Evolutionary conservation across 352 stramenopile genomes (phyloP), one percentile per base, ranked within the genome.

Genomic region (Globisporangium yorkense): DNA sequence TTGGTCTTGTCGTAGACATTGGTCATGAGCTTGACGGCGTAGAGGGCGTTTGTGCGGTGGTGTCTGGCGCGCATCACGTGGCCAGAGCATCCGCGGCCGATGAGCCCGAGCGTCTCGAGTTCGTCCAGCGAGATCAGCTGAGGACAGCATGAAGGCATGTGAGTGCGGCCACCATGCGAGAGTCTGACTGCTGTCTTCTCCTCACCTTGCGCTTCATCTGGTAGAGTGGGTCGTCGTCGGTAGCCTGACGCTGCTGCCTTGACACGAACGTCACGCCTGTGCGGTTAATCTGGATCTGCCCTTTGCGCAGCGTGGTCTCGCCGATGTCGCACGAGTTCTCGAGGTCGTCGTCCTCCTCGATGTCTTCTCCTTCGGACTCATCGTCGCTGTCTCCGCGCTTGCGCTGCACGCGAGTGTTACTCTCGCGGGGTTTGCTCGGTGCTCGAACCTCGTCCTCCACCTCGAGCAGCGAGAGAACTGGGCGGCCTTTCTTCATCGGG

Each of bases 1-100:
- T 88, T 87, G 43, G 65, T 56, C 57, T 88, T 89, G 72, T 92
- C 82, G 66, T 89, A 79, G 24, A 92, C 77, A 59, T 89, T 89
- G 48, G 80, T 83, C 18, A 87, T 67, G 29, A 90, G 65, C 66
- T 90, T 90, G 62, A 88, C 70, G 10, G 77, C 80, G 51, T 82
- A 90, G 16, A 86, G 56, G 24, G 59, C 52, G 43, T 67, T 51
- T 0, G 73, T 74, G 35, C 54, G 52, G 27, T 50, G 67, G 58
- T 90, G 77, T 2, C 57, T 56, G 8, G 80, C 74, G 45, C 81
- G 81, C 49, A 87, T 62, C 29, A 90, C 80, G 55, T 86, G 79
- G 1, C 80, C 80, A 3, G 77, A 87, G 58, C 75, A 81, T 1
- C 80, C 80, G 37, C 80, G 75, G 10, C 80, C 80, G 15, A 90